Percentiles rank a stretch among this genome's conserved stretches.
These are phyloP conservation scores for Boletus huronensis DNA, from an alignment of 768 basidiomycete species.

Conservation along the genomic window DNA sequence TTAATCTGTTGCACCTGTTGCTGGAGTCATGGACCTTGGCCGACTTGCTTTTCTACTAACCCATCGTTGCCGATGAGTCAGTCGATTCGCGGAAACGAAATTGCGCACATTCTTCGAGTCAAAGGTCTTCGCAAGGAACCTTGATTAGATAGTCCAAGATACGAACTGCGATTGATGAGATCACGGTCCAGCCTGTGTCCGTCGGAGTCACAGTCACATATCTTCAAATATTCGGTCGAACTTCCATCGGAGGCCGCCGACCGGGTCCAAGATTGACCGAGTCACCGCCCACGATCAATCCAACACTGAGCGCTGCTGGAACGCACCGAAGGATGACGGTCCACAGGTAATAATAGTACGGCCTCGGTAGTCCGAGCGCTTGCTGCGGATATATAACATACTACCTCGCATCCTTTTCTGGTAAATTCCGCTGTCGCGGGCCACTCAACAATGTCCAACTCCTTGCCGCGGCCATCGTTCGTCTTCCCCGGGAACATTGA, in stretches of 20 bases:
- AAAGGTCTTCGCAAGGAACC: constrained; percentile 60
- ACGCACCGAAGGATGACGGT: too few relatives aligned
- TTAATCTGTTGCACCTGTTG: constrained; percentile 78
- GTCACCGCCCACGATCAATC: background rate
- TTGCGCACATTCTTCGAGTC: constrained; percentile 80
- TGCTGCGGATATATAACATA: constrained; percentile 9
- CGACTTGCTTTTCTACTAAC: constrained; percentile 84
- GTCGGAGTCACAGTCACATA: constrained; percentile 1
- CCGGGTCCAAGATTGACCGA: too few relatives aligned
- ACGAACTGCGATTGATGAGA: constrained; percentile 16
- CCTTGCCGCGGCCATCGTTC: too few relatives aligned
- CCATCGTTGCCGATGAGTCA: constrained; percentile 6
- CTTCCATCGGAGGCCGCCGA: too few relatives aligned
- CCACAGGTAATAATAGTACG: background rate
- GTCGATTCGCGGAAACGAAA: constrained; percentile 1
- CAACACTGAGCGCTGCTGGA: background rate
- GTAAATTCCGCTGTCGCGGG: background rate
- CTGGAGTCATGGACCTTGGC: constrained; percentile 90
- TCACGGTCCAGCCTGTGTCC: constrained; percentile 34
- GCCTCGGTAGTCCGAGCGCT: background rate
- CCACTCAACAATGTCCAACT: constrained; percentile 11
- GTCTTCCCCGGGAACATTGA: constrained; percentile 3
- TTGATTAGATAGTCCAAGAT: constrained; percentile 26
- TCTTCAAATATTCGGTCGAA: background rate
- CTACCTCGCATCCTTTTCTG: background rate